Conservation (phyloP, 2,329 filamentous ascomycete species). For the Harringtonia aguacate region DNA sequence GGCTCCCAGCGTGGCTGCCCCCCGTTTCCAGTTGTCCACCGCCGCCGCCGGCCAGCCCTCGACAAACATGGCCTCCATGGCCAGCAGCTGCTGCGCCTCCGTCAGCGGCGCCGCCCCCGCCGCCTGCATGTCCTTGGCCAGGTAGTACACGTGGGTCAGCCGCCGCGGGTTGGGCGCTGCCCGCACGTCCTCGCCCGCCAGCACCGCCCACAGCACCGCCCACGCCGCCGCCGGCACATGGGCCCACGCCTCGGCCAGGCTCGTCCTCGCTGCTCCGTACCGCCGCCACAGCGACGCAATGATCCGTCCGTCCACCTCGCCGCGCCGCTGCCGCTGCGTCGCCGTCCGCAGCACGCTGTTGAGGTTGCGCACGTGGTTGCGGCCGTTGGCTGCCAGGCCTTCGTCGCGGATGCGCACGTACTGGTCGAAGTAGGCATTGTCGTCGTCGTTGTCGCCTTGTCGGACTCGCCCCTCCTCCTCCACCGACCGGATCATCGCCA, state of each 20-base stretch:
- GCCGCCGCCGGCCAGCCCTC: constrained; percentile 50
- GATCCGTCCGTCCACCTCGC: constrained; percentile 14
- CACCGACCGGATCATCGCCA: constrained; percentile 9
- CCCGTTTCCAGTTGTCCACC: constrained; percentile 52
- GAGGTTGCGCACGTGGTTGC: constrained; percentile 15
- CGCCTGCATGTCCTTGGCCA: constrained; percentile 56
- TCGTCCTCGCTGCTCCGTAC: constrained; percentile 34
- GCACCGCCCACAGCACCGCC: constrained; percentile 54
- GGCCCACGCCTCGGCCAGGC: constrained; percentile 34
- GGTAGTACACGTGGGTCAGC: constrained; percentile 47
- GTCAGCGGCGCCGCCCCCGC: constrained; percentile 44
- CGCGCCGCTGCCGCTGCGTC: constrained; percentile 23
- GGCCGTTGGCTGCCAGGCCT: constrained; percentile 13
- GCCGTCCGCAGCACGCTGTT: constrained; percentile 18
- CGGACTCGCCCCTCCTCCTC: constrained; percentile 16
- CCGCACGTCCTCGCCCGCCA: constrained; percentile 40
- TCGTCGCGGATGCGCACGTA: constrained; percentile 11
- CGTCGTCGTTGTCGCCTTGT: background rate
- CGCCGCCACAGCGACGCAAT: constrained; percentile 32
- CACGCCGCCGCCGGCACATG: constrained; percentile 51
- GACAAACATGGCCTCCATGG: constrained; percentile 58
- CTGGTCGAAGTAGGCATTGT: no score
- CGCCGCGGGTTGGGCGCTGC: constrained; percentile 37
- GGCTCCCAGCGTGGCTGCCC: constrained; percentile 39
- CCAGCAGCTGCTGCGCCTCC: constrained; percentile 49